Evolutionary conservation across 1,139 yeast species (phyloP).

Genomic region (Debaryomycetaceae sp.): DNA sequence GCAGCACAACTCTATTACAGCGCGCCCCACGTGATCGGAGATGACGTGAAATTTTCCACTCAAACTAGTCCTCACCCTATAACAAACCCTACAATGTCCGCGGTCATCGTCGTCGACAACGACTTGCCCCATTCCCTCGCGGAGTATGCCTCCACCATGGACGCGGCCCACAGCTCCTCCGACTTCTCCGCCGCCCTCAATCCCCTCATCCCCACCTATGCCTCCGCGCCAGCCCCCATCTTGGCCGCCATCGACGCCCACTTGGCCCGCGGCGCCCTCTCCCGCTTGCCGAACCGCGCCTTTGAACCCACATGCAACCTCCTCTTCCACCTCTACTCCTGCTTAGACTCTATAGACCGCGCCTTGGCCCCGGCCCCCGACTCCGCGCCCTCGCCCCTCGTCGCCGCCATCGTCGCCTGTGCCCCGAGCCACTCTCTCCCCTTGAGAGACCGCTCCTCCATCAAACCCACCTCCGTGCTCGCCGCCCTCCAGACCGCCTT

Average conservation of each 20-base stretch:
- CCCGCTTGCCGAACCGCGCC: conserved; percentile 31
- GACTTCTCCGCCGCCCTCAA: conserved; percentile 20
- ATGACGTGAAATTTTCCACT: too few species aligned
- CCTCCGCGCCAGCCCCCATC: conserved; percentile 18
- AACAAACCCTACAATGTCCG: too few species aligned
- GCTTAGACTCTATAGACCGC: conserved; percentile 17
- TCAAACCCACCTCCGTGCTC: conserved; percentile 32
- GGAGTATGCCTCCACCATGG: conserved; percentile 32
- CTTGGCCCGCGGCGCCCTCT: conserved; percentile 13
- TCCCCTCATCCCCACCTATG: conserved; percentile 8
- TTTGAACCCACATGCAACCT: conserved; percentile 37
- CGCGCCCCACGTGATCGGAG: too few species aligned
- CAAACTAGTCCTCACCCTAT: too few species aligned
- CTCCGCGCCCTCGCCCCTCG: conserved; percentile 16
- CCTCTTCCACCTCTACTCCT: conserved; percentile 24
- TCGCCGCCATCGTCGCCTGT: conserved; percentile 20
- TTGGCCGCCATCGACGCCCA: conserved; percentile 15
- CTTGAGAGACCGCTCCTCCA: conserved; percentile 37
- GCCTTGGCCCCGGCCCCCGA: conserved; percentile 10
- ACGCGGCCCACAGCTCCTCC: conserved; percentile 18
- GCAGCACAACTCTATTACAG: too few species aligned
- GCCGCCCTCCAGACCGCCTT: conserved; percentile 33
- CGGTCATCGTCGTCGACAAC: conserved; percentile 38
- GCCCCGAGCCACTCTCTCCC: conserved; percentile 31
- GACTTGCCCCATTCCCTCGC: conserved; percentile 31